Base-by-base conservation (phyloP, 768 basidiomycete genomes). In the Leccinum arenicola region DNA sequence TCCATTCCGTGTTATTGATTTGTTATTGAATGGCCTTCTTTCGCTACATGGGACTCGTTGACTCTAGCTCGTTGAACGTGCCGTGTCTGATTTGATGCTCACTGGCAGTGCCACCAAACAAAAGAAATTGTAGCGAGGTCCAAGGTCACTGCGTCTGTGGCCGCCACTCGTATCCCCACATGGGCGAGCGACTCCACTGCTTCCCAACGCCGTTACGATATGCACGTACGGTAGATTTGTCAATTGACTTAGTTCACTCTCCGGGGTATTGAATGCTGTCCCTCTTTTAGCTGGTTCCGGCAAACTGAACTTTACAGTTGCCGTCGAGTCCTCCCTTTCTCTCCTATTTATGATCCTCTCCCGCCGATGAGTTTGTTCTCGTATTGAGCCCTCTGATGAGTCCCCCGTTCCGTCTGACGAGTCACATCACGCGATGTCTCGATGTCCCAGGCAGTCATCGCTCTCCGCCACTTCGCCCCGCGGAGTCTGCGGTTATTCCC, bases 261-360 rank as follows among this genome's bases (percentile, higher is more conserved):
- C 17, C 40, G 52, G 43, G 15, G 35, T 43, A 21, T 54, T 54
- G 53, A 35, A 35, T n/a, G 3, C 14, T 43, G 29, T 58, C 47
- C 64, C 54, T 4, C 2, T 69, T 62, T 64, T 53, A 43, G 55
- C 31, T 43, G 50, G n/a, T 31, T 56, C 70, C 70, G 70, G 70
- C 53, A 40, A 72, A 55, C 51, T 57, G 38, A 50, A 36, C 35
- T 43, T 23, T 52, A 14, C 51, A 43, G 53, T 68, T 64, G 49
- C 70, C 72, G 72, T 64, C 36, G n/a, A 43, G 40, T 52, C 15
- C 21, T 29, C 6, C 55, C 29, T 23, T 43, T 40, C 59, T 60
- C 58, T 4, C 59, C 55, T 72, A 72, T 72, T 72, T 74, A 70
- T 68, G 64, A 59, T 51, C 23, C 25, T 19, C 31, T 49, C 25